phyloP scores from a whole-genome alignment of 306 rosid species.

The Boehmeria nivea region DNA sequence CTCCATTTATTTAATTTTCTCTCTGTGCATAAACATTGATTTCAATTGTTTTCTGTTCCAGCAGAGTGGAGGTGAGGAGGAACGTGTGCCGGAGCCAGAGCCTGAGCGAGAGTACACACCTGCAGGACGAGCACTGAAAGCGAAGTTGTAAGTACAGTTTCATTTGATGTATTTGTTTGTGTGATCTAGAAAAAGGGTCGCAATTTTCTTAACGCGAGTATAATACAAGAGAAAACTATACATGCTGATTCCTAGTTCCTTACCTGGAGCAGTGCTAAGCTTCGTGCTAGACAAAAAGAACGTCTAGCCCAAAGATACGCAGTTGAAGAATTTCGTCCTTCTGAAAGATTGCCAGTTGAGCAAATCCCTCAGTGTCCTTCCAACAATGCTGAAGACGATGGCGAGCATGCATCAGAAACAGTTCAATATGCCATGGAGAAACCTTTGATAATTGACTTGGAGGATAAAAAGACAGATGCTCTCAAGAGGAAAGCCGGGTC shows the following conservation, averaged over 20 bases:
- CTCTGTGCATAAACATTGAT: slow-evolving; percentile 4
- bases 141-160: slow-evolving; percentile 63
- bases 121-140: slow-evolving; percentile 90
- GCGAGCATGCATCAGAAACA: slow-evolving; percentile 40
- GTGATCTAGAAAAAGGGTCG: no score
- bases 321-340: slow-evolving; percentile 39
- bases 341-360: slow-evolving; percentile 42
- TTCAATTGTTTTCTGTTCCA: slow-evolving; percentile 27
- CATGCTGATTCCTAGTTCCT: slow-evolving; percentile 11
- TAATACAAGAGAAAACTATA: no score
- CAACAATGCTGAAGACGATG: slow-evolving; percentile 38
- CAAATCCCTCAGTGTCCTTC: slow-evolving; percentile 32
- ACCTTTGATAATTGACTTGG: slow-evolving; percentile 48
- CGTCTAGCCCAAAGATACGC: slow-evolving; percentile 61
- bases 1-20: slow-evolving; percentile 3
- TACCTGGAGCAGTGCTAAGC: slow-evolving; percentile 67
- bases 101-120: slow-evolving; percentile 92
- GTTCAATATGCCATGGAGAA: slow-evolving; percentile 47
- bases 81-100: slow-evolving; percentile 78
- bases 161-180: background rate
- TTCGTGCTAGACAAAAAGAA: slow-evolving; percentile 90
- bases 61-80: slow-evolving; percentile 89
- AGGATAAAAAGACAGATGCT: slow-evolving; percentile 51
- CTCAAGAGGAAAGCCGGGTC: slow-evolving; percentile 40
- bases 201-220: no score